These are phyloP conservation scores for Colletotrichum lentis DNA, from an alignment of 2,329 filamentous ascomycete species.

Conservation along the genomic window DNA sequence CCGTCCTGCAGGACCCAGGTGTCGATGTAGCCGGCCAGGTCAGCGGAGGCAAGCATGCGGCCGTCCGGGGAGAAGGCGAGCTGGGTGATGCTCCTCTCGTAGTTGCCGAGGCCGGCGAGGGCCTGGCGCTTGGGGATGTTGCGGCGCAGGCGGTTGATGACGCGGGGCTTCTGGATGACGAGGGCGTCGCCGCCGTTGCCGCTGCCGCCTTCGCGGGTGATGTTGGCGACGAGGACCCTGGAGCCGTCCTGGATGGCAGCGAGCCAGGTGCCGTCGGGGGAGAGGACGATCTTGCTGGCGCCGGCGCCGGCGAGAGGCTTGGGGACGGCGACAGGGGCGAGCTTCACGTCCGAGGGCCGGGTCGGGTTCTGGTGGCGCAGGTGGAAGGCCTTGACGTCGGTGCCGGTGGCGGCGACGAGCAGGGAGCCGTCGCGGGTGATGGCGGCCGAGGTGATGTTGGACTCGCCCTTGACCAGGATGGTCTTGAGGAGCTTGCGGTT, in stretches of 20 bases:
- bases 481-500: constrained; percentile 74
- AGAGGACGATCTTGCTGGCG: constrained; percentile 74
- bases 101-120: constrained; percentile 75
- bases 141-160: constrained; percentile 62
- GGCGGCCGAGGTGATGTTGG: constrained; percentile 79
- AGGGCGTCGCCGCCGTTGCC: constrained; percentile 35
- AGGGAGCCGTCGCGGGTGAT: constrained; percentile 77
- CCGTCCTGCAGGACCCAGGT: constrained; percentile 74
- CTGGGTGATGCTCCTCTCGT: constrained; percentile 78
- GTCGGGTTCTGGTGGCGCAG: constrained; percentile 62
- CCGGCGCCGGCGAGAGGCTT: constrained; percentile 65
- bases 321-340: constrained; percentile 75
- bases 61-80: constrained; percentile 82
- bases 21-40: constrained; percentile 86
- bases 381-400: constrained; percentile 80
- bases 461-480: constrained; percentile 75
- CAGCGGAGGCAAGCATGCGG: constrained; percentile 78
- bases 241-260: constrained; percentile 69
- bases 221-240: constrained; percentile 61
- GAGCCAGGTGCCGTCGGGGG: constrained; percentile 75
- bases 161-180: constrained; percentile 48
- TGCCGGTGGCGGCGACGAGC: constrained; percentile 77
- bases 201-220: constrained; percentile 43
- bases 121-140: constrained; percentile 62
- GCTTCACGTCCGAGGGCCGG: constrained; percentile 67